Conservation (phyloP, 2,329 filamentous ascomycete species). For the Xylaria sp. region DNA sequence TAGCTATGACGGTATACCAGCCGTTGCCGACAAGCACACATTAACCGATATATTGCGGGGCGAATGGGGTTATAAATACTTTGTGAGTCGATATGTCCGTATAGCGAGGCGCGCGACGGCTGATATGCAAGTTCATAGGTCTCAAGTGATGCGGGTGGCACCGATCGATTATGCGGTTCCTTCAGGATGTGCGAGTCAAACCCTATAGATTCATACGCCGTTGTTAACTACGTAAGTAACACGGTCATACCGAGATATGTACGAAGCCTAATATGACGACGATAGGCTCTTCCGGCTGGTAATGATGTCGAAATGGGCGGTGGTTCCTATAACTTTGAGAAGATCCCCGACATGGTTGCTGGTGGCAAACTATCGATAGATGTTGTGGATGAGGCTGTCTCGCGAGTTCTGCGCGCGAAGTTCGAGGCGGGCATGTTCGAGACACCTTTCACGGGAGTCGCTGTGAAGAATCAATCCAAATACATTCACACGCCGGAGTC, state of each 20-base stretch:
- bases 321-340: slow-evolving; percentile 75
- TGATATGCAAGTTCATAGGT: slow-evolving; percentile 49
- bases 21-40: slow-evolving; percentile 72
- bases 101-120: slow-evolving; percentile 30
- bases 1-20: slow-evolving; percentile 77
- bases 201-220: slow-evolving; percentile 72
- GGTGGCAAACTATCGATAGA: slow-evolving; percentile 69
- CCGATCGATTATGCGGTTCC: slow-evolving; percentile 71
- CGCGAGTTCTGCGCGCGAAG: slow-evolving; percentile 73
- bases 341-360: slow-evolving; percentile 72
- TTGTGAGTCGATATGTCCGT: slow-evolving; percentile 54
- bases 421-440: slow-evolving; percentile 79
- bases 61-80: slow-evolving; percentile 81
- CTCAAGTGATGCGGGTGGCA: slow-evolving; percentile 75
- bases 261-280: slow-evolving; percentile 18
- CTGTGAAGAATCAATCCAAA: slow-evolving; percentile 64
- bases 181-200: slow-evolving; percentile 72
- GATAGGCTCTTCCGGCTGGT: slow-evolving; percentile 70
- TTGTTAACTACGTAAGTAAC: slow-evolving; percentile 65
- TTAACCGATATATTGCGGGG: slow-evolving; percentile 75
- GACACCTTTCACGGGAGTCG: slow-evolving; percentile 70
- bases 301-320: slow-evolving; percentile 83
- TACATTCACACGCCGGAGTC: slow-evolving; percentile 71
- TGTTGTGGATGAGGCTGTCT: slow-evolving; percentile 73
- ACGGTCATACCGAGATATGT: too few relatives aligned